Percentiles rank a stretch among this genome's conserved stretches.
These are phyloP conservation scores for Cordyceps cicadae DNA, from an alignment of 2,329 filamentous ascomycete genomes.

Conservation along the genomic window DNA sequence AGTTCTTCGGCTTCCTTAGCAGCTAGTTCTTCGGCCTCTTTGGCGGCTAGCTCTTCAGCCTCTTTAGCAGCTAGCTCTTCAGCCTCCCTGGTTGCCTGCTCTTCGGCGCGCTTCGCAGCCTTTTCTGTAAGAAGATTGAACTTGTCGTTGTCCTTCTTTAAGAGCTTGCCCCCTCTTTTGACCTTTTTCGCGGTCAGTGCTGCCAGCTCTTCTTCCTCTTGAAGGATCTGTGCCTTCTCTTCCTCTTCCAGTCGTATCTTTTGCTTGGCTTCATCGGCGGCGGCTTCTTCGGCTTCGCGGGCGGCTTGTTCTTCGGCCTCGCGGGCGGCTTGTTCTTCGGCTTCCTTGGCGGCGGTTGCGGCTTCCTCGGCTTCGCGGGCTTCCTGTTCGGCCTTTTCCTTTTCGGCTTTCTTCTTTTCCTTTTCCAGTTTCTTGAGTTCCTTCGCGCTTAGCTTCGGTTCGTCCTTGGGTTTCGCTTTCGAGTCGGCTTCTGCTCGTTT, in stretches of 20 bases:
- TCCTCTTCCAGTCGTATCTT: conserved; percentile 21
- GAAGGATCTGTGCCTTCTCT: conserved; percentile 16
- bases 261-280: conserved; percentile 21
- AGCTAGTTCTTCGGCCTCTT: conserved; percentile 23
- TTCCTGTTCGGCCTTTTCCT: conserved; percentile 22
- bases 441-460: conserved; percentile 40
- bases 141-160: conserved; percentile 23
- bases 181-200: conserved; percentile 39
- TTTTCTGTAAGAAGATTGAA: conserved; percentile 17
- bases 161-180: conserved; percentile 37
- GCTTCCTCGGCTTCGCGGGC: conserved; percentile 25
- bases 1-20: conserved; percentile 20
- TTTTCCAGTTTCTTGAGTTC: conserved; percentile 45
- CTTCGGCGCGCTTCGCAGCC: conserved; percentile 16
- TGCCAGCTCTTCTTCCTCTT: conserved; percentile 31
- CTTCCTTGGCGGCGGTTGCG: conserved; percentile 21
- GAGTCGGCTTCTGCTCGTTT: conserved; percentile 28
- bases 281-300: conserved; percentile 23
- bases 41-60: conserved; percentile 20
- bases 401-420: conserved; percentile 35
- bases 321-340: conserved; percentile 22
- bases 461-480: conserved; percentile 35
- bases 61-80: conserved; percentile 24
- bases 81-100: conserved; percentile 21
- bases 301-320: conserved; percentile 21